Conservation (phyloP, 116 monocot genomes). For the Dioscorea cayenensis region DNA sequence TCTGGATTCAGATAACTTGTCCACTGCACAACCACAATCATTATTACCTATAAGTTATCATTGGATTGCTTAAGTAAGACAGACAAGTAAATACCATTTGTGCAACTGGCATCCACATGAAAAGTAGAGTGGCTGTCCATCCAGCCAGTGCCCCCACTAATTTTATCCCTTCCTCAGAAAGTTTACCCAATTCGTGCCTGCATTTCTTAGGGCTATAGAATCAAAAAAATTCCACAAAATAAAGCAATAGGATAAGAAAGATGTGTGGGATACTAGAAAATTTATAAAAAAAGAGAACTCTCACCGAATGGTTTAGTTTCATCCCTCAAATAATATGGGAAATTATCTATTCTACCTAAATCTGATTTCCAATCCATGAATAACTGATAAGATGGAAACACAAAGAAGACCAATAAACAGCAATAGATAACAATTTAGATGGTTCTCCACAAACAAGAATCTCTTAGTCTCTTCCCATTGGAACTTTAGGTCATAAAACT, state of each 20-base stretch:
- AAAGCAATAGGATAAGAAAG: not conserved
- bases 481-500: too few species aligned
- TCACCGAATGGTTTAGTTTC: not conserved
- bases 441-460: too few species aligned
- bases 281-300: not conserved
- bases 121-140: slow-evolving; percentile 92
- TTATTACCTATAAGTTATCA: not conserved
- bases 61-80: not conserved
- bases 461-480: too few species aligned
- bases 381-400: too few species aligned
- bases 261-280: not conserved
- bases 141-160: slow-evolving; percentile 81
- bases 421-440: too few species aligned
- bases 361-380: too few species aligned
- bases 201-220: slow-evolving; percentile 26
- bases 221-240: slow-evolving; percentile 13
- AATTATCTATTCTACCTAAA: not conserved
- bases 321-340: not conserved
- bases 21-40: slow-evolving; percentile 44
- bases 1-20: slow-evolving; percentile 88
- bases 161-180: slow-evolving; percentile 47
- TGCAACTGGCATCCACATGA: slow-evolving; percentile 98
- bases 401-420: too few species aligned
- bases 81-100: slow-evolving; percentile 51
- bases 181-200: slow-evolving; percentile 75